Conservation (phyloP, 805 yeast genomes). For the Candida montana region DNA sequence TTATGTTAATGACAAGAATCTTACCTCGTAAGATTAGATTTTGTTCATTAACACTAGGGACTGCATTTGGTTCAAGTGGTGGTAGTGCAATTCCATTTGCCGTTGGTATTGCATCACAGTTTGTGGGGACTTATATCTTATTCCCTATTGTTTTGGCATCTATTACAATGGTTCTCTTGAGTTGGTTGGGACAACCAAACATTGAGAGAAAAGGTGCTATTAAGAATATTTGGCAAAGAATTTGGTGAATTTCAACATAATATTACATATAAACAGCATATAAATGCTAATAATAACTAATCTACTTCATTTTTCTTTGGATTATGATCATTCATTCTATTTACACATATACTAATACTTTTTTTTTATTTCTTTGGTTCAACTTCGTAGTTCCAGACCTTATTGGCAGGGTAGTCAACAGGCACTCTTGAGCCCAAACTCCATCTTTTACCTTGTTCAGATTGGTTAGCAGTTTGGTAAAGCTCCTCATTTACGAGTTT, state of each 20-base stretch:
- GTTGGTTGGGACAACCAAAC: conserved; percentile 42
- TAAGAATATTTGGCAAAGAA: conserved; percentile 17
- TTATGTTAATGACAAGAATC: conserved; percentile 38
- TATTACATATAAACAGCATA: not conserved
- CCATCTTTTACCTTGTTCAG: conserved; percentile 54
- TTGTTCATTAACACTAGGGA: conserved; percentile 43
- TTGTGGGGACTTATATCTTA: conserved; percentile 42
- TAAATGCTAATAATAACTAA: not conserved
- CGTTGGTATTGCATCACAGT: conserved; percentile 45
- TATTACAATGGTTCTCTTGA: conserved; percentile 29
- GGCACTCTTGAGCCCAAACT: conserved; percentile 86
- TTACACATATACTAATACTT: not conserved
- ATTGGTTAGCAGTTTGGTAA: conserved; percentile 55
- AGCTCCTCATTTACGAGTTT: conserved; percentile 45
- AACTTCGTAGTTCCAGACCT: conserved; percentile 69
- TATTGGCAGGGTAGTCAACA: conserved; percentile 80
- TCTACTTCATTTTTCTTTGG: not conserved
- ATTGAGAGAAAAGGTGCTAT: conserved; percentile 30
- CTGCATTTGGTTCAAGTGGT: conserved; percentile 53
- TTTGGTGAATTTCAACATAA: conserved; percentile 15
- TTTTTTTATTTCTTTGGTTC: conserved; percentile 3
- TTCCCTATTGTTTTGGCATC: conserved; percentile 43
- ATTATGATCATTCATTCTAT: not conserved
- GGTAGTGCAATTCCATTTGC: conserved; percentile 53
- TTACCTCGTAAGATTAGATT: conserved; percentile 48